A percentile compares a stretch with the other conserved stretches of the same genome.
Evolutionary conservation across 2,329 filamentous ascomycete genomes (phyloP).

Genomic region (Malbranchea zuffiana): DNA sequence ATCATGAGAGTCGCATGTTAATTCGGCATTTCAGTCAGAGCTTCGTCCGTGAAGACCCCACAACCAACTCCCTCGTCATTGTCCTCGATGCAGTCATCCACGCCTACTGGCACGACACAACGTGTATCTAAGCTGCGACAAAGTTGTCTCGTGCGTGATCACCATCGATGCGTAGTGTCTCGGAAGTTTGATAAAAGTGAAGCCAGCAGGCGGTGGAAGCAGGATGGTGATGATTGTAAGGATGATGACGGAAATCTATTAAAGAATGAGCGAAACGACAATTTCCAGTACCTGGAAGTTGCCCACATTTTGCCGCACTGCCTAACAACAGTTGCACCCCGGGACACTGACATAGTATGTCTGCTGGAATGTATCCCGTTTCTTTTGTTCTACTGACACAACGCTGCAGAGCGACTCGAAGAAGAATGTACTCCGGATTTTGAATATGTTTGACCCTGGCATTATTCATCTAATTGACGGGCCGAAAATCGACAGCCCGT

Average conservation of each 20-base stretch:
- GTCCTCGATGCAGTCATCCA: conserved; percentile 5
- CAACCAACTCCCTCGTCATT: conserved; percentile 15
- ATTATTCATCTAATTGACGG: conserved; percentile 13
- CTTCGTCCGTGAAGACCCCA: conserved; percentile 14
- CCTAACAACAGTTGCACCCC: conserved; percentile 6
- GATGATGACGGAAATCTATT: conserved; percentile 10
- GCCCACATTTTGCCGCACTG: conserved; percentile 10
- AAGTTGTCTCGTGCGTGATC: conserved; percentile 14
- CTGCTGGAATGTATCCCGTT: conserved; percentile 1
- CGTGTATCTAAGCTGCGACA: conserved; percentile 11
- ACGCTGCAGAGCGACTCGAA: conserved; percentile 8
- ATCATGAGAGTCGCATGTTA: conserved; percentile 4
- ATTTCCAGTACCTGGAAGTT: conserved; percentile 9
- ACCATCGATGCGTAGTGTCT: conserved; percentile 14
- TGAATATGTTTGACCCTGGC: conserved; percentile 17
- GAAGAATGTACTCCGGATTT: conserved; percentile 13
- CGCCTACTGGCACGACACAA: conserved; percentile 1
- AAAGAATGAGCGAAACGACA: conserved; percentile 6
- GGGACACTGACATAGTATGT: conserved; percentile 8
- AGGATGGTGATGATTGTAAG: conserved; percentile 3
- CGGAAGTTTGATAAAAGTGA: conserved; percentile 5
- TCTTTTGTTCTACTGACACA: conserved; percentile 3
- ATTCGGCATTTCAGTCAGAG: conserved; percentile 14
- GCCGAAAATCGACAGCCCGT: conserved; percentile 16
- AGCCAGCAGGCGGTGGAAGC: conserved; percentile 10